These are phyloP conservation scores for Apiospora rasikravindrae DNA, from an alignment of 2,329 filamentous ascomycete genomes.

Conservation along the genomic window DNA sequence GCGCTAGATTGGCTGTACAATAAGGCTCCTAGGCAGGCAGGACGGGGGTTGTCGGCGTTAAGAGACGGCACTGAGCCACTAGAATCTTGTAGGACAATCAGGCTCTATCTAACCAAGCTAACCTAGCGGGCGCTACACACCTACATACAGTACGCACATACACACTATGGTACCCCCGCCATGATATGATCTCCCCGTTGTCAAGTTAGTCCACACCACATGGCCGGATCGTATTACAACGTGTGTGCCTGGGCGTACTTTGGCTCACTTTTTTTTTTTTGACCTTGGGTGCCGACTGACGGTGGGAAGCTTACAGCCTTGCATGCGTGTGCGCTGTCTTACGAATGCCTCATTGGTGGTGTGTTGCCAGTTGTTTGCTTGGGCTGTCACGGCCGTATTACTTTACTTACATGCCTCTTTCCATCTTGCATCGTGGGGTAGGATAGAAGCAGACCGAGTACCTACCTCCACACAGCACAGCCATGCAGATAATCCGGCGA, in stretches of 20 bases:
- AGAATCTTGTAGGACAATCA: background rate
- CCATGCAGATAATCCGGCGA: background rate
- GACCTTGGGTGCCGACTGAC: background rate
- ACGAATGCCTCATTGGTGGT: background rate
- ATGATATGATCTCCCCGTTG: background rate
- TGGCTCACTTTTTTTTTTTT: no score
- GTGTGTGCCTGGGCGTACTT: background rate
- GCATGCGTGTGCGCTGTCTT: background rate
- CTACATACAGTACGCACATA: background rate
- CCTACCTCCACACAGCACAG: background rate
- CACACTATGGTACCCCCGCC: background rate
- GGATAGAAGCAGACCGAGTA: background rate
- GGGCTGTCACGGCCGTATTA: background rate
- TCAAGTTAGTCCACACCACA: background rate
- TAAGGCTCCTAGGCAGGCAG: no score
- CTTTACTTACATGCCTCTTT: no score
- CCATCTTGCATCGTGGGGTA: slow-evolving; percentile 3
- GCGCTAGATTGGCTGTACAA: no score
- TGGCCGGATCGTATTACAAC: background rate
- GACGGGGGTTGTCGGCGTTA: background rate
- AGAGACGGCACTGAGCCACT: background rate
- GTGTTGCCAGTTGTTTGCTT: background rate
- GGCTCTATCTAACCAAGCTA: no score
- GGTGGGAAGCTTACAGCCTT: background rate
- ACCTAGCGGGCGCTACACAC: background rate